Conservation (phyloP, 768 basidiomycete genomes). For the Pleurotus salmoneostramineus region DNA sequence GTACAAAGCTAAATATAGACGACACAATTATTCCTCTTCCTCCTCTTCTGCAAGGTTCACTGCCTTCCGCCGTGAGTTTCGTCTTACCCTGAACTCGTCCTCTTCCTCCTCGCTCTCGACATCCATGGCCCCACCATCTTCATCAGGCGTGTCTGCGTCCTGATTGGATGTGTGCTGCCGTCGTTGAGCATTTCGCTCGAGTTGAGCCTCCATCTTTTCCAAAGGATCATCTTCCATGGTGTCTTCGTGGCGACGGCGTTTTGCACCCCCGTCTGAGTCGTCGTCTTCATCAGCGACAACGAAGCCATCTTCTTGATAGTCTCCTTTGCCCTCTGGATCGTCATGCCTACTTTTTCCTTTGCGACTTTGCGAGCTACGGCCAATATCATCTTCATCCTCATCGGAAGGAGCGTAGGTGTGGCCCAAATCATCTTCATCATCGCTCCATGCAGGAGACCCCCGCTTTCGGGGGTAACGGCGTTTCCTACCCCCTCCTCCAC, state of each 20-base stretch:
- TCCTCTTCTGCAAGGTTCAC: slow-evolving; percentile 66
- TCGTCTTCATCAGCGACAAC: slow-evolving; percentile 77
- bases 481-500: slow-evolving; percentile 44
- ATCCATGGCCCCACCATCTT: slow-evolving; percentile 55
- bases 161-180: slow-evolving; percentile 33
- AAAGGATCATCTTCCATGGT: slow-evolving; percentile 54
- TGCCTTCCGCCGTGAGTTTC: slow-evolving; percentile 53
- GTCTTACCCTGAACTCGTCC: slow-evolving; percentile 65
- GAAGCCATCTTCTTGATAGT: slow-evolving; percentile 85
- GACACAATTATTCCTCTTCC: slow-evolving; percentile 24
- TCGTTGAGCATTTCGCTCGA: slow-evolving; percentile 46
- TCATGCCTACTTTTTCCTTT: slow-evolving; percentile 49
- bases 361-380: slow-evolving; percentile 26
- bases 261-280: slow-evolving; percentile 42
- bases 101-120: slow-evolving; percentile 75
- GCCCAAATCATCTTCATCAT: slow-evolving; percentile 63
- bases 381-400: slow-evolving; percentile 52
- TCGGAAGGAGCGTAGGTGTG: slow-evolving; percentile 51
- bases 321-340: slow-evolving; percentile 52
- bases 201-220: slow-evolving; percentile 69
- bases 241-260: slow-evolving; percentile 33
- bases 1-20: slow-evolving; percentile 9
- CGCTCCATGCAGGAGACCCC: slow-evolving; percentile 48
- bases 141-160: slow-evolving; percentile 25
- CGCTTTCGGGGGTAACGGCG: slow-evolving; percentile 39